phyloP scores from a whole-genome alignment of 148 eudicot species.

The Bassia scoparia region DNA sequence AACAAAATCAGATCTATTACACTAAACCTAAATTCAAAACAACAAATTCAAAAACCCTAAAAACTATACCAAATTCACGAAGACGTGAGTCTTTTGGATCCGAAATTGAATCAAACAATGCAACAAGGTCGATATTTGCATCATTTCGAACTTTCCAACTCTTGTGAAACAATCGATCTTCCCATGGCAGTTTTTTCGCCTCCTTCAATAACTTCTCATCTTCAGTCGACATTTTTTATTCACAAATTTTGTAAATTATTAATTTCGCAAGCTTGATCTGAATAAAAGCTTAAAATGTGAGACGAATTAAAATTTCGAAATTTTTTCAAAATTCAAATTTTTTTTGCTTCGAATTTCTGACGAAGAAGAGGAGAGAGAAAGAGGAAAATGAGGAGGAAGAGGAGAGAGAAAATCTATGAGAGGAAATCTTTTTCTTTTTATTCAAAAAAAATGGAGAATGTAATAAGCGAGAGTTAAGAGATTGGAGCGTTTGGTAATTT shows the following conservation, averaged over 20 bases:
- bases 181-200: slow-evolving; percentile 99
- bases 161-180: slow-evolving; percentile 85
- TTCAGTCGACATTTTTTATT: slow-evolving; percentile 63
- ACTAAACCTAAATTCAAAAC: slow-evolving; percentile 21
- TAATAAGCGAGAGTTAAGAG: not conserved
- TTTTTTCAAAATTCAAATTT: not conserved
- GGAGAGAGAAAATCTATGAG: slow-evolving; percentile 11
- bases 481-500: not conserved
- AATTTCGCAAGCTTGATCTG: slow-evolving; percentile 14
- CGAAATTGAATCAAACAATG: slow-evolving; percentile 60
- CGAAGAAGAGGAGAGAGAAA: not conserved
- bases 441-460: not conserved
- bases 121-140: slow-evolving; percentile 85
- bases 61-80: slow-evolving; percentile 78
- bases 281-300: slow-evolving; percentile 7
- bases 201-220: slow-evolving; percentile 96
- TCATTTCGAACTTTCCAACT: slow-evolving; percentile 98
- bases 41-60: slow-evolving; percentile 12
- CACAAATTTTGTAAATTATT: not conserved
- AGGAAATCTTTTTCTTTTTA: not conserved
- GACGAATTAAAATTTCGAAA: not conserved
- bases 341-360: not conserved
- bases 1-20: slow-evolving; percentile 30
- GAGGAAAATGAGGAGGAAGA: not conserved
- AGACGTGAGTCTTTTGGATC: slow-evolving; percentile 94